phyloP scores from a whole-genome alignment of 139 green algal species.

The Trebouxia sp. region DNA sequence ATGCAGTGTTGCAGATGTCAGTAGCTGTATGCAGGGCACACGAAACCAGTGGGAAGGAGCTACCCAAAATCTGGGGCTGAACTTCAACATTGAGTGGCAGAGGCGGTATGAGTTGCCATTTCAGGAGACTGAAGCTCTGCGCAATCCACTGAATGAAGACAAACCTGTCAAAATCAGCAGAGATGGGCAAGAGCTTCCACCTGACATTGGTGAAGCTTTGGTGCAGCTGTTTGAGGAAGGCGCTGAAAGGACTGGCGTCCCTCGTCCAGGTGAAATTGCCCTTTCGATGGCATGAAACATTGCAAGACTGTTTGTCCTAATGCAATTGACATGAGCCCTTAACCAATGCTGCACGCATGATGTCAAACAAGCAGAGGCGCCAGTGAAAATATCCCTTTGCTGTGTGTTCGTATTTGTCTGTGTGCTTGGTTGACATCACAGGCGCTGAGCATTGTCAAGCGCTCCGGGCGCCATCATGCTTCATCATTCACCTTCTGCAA shows the following conservation, averaged over 20 bases:
- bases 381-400: too few species aligned
- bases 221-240: slow-evolving; percentile 58
- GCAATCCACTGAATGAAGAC: slow-evolving; percentile 70
- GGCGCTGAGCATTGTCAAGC: too few species aligned
- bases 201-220: slow-evolving; percentile 57
- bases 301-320: too few species aligned
- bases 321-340: too few species aligned
- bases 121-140: slow-evolving; percentile 44
- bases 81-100: slow-evolving; percentile 20
- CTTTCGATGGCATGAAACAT: background rate
- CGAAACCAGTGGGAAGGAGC: slow-evolving; percentile 13
- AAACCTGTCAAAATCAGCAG: slow-evolving; percentile 61
- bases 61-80: background rate
- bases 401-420: too few species aligned
- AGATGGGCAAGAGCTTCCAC: slow-evolving; percentile 71
- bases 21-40: background rate
- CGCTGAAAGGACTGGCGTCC: slow-evolving; percentile 37
- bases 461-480: too few species aligned
- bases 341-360: too few species aligned
- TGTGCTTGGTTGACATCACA: too few species aligned
- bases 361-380: too few species aligned
- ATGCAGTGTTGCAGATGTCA: background rate
- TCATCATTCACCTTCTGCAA: too few species aligned
- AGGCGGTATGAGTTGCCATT: slow-evolving; percentile 56
- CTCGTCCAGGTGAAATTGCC: slow-evolving; percentile 31